Conservation (phyloP, 169 alveolate genomes). For the Eimeria necatrix region DNA sequence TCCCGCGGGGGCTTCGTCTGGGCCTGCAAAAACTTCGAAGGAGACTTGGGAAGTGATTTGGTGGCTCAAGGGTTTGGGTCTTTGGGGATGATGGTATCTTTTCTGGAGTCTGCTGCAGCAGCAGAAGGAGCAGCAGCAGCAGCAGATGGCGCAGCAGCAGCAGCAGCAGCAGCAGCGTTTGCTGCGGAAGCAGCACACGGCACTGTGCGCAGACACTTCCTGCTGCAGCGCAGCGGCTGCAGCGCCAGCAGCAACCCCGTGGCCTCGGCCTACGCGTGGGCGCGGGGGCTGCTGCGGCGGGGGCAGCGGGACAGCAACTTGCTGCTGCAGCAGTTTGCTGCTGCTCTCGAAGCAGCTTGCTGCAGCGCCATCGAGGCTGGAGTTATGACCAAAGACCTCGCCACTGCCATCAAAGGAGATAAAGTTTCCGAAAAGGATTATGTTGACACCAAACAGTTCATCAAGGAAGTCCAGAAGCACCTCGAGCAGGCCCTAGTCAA, state of each 20-base stretch:
- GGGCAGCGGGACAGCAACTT: constrained; percentile 94
- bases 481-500: background rate
- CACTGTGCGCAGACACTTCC: constrained; percentile 97
- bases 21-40: constrained; percentile 99
- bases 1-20: constrained; percentile 98
- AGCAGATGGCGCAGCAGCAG: no score
- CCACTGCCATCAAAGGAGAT: constrained; percentile 88
- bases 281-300: constrained; percentile 93
- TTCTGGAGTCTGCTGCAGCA: constrained; percentile 96
- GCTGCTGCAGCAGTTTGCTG: constrained; percentile 89
- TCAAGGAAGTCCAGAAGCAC: constrained; percentile 48
- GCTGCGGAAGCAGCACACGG: constrained; percentile 99
- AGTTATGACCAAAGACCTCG: constrained; percentile 96
- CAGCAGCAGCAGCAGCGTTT: no score
- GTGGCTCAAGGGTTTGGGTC: constrained; percentile 97
- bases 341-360: constrained; percentile 93
- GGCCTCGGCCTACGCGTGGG: constrained; percentile 98
- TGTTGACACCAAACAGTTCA: constrained; percentile 83
- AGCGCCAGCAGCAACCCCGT: constrained; percentile 97
- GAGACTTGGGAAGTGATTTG: constrained; percentile 97
- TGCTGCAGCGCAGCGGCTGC: constrained; percentile 90
- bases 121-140: constrained; percentile 95
- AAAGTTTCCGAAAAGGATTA: constrained; percentile 83
- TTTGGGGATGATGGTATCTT: constrained; percentile 97
- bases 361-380: constrained; percentile 95